Evolutionary conservation across 1,284 basidiomycete species (phyloP).

Genomic region (Rhodotorula sp.): DNA sequence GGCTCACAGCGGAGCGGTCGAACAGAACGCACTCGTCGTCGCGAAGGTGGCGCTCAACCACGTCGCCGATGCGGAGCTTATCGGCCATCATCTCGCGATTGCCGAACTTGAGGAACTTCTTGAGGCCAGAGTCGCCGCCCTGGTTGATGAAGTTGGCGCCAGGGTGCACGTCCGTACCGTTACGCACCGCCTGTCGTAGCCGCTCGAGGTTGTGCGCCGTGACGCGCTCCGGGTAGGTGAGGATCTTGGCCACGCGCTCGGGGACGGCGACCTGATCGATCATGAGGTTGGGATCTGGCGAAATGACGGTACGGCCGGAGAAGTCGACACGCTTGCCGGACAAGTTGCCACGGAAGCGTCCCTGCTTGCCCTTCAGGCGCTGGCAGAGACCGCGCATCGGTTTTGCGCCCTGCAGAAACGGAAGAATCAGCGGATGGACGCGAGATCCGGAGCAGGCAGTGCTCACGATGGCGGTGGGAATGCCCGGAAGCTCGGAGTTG

Average conservation of each 20-base stretch:
- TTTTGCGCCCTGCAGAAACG: slow-evolving; percentile 64
- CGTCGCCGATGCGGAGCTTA: slow-evolving; percentile 75
- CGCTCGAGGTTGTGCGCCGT: slow-evolving; percentile 85
- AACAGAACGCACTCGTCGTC: slow-evolving; percentile 73
- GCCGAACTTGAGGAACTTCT: slow-evolving; percentile 80
- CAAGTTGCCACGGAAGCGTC: slow-evolving; percentile 96
- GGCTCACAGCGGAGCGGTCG: background rate
- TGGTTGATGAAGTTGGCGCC: slow-evolving; percentile 90
- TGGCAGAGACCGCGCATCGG: slow-evolving; percentile 97
- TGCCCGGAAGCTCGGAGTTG: slow-evolving; percentile 95
- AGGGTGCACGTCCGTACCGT: slow-evolving; percentile 89
- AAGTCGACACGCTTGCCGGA: slow-evolving; percentile 99
- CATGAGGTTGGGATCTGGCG: slow-evolving; percentile 94
- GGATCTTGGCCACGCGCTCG: slow-evolving; percentile 89
- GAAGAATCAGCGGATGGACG: slow-evolving; percentile 4
- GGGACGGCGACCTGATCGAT: slow-evolving; percentile 99
- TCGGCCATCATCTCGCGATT: slow-evolving; percentile 72
- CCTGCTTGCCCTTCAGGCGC: slow-evolving; percentile 97
- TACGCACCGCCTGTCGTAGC: slow-evolving; percentile 76
- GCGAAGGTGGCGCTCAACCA: slow-evolving; percentile 89
- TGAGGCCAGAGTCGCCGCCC: slow-evolving; percentile 63
- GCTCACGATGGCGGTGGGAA: slow-evolving; percentile 67
- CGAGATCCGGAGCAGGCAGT: background rate
- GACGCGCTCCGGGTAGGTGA: slow-evolving; percentile 96
- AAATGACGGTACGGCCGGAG: slow-evolving; percentile 97